Conservation (phyloP, 768 basidiomycete species). For the Mycena kentingensis region DNA sequence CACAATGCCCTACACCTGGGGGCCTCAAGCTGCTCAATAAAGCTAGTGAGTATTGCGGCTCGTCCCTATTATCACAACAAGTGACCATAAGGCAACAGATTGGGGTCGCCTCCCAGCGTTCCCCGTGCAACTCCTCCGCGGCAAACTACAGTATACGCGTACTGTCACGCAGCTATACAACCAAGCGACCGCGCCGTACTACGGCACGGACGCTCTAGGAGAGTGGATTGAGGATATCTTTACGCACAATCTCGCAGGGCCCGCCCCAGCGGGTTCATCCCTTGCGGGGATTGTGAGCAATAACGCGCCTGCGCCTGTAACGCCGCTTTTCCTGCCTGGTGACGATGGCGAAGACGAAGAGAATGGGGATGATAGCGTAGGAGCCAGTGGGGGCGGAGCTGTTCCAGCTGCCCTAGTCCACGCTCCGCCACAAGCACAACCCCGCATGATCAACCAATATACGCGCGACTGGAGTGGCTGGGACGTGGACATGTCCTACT, state of each 20-base stretch:
- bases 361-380: background rate
- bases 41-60: background rate
- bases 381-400: background rate
- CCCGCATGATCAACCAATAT: background rate
- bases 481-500: conserved; percentile 1
- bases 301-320: background rate
- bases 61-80: background rate
- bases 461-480: background rate
- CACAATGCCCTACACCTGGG: conserved; percentile 3
- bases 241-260: background rate
- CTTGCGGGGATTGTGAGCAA: too few relatives aligned
- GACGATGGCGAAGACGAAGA: background rate
- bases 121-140: background rate
- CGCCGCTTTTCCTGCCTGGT: background rate
- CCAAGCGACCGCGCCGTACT: background rate
- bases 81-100: background rate
- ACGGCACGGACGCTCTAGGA: background rate
- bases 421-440: background rate
- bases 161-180: background rate
- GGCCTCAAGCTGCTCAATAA: background rate
- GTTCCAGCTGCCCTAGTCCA: background rate
- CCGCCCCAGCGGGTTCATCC: too few relatives aligned
- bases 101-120: background rate
- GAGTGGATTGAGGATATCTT: background rate
- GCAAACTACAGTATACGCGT: background rate